Conservation (phyloP, 2,329 filamentous ascomycete species). For the Colletotrichum sp. region DNA sequence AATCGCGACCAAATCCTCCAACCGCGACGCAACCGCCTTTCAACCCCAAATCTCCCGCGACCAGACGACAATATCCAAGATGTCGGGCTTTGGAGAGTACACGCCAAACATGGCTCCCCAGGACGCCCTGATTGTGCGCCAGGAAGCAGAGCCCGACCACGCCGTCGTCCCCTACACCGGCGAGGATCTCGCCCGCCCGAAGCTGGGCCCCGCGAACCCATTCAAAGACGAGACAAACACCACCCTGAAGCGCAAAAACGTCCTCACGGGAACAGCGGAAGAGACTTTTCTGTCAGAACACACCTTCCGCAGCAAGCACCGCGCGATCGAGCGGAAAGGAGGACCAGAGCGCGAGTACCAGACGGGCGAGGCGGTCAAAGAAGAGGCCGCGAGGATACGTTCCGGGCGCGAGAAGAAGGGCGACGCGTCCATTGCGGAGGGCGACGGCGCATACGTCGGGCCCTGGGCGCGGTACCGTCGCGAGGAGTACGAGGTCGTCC, state of each 20-base stretch:
- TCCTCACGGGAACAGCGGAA: conserved; percentile 83
- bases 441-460: conserved; percentile 86
- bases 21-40: conserved; percentile 10
- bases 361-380: conserved; percentile 65
- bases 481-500: conserved; percentile 75
- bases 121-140: conserved; percentile 65
- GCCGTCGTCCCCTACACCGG: conserved; percentile 71
- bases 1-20: background rate
- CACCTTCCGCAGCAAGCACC: conserved; percentile 86
- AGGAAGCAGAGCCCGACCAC: conserved; percentile 60
- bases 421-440: conserved; percentile 81
- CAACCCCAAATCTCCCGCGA: background rate
- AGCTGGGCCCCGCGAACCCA: conserved; percentile 74
- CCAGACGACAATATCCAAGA: conserved; percentile 33
- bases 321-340: conserved; percentile 74
- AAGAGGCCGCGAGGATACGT: conserved; percentile 69
- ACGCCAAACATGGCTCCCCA: conserved; percentile 70
- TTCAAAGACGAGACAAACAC: conserved; percentile 67
- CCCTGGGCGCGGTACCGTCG: conserved; percentile 89
- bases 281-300: conserved; percentile 91
- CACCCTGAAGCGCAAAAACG: conserved; percentile 75
- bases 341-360: conserved; percentile 61
- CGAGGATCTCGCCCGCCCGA: conserved; percentile 70
- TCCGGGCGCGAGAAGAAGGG: conserved; percentile 86
- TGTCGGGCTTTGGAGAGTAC: conserved; percentile 67